Conservation (phyloP, 2,329 filamentous ascomycete genomes). For the Xylariaceae sp. region DNA sequence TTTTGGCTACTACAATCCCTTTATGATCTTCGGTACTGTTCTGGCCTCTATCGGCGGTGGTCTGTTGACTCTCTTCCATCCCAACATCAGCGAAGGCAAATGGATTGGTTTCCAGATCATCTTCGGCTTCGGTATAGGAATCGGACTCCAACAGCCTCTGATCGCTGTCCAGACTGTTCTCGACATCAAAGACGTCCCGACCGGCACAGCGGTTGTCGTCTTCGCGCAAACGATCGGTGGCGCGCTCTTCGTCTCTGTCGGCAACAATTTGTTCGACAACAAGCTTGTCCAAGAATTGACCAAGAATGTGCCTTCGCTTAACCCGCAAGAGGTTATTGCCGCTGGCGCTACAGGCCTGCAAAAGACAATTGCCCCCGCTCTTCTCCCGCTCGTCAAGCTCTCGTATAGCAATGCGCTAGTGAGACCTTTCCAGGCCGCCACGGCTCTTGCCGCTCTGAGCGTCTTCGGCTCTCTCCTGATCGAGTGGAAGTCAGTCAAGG, state of each 20-base stretch:
- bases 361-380: slow-evolving; percentile 25
- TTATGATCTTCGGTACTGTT: slow-evolving; percentile 37
- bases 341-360: slow-evolving; percentile 38
- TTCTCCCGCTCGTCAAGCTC: slow-evolving; percentile 32
- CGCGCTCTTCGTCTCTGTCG: slow-evolving; percentile 48
- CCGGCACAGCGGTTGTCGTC: slow-evolving; percentile 32
- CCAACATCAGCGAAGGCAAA: slow-evolving; percentile 25
- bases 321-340: slow-evolving; percentile 30
- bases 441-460: slow-evolving; percentile 42
- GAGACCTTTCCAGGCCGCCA: slow-evolving; percentile 40
- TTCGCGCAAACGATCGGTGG: slow-evolving; percentile 42
- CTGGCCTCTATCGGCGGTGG: slow-evolving; percentile 33
- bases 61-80: slow-evolving; percentile 37
- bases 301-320: slow-evolving; percentile 33
- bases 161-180: slow-evolving; percentile 40
- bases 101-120: slow-evolving; percentile 45
- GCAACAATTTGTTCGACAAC: slow-evolving; percentile 49
- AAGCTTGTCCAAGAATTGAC: slow-evolving; percentile 38
- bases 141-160: slow-evolving; percentile 38
- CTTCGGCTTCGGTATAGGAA: slow-evolving; percentile 38
- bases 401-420: slow-evolving; percentile 45
- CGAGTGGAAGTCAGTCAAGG: slow-evolving; percentile 56
- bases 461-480: slow-evolving; percentile 41
- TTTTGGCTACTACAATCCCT: slow-evolving; percentile 43
- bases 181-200: slow-evolving; percentile 26